Base-by-base conservation (phyloP, 2,329 filamentous ascomycete species). In the Calonectria pteridis region DNA sequence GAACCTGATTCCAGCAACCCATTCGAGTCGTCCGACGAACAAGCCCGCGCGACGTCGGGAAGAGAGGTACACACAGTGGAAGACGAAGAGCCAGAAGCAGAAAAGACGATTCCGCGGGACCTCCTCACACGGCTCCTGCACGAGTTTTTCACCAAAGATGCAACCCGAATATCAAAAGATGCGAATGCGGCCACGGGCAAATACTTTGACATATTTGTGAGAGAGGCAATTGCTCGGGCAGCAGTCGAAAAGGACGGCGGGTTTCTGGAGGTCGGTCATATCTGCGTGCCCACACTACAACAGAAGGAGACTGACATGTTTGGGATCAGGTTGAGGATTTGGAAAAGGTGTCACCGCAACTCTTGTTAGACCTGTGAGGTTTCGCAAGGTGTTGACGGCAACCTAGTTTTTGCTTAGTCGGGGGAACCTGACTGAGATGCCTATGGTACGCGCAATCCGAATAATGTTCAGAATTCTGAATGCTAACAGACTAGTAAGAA, bases 191-290 rank as follows among this genome's bases (percentile, higher is more conserved):
- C 95, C 1, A 90, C 96, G 72, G 93, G 92, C 18, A 95, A 93
- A 85, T 98, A 98, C 83, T 90, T 98, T 84, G 95, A 98, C 84
- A 91, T 96, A 0, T 98, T 98, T 85, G 94, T 98, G 67, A 90
- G 94, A 75, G 96, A 98, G 86, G 95, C 95, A 1, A 92, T 98
- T 82, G 95, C 95, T 20, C 86, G 96, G 81, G 93, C 94, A 49
- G 91, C 92, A 13, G 91, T 92, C 72, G 94, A 95, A 87, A 93
- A 93, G 81, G 87, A 87, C 37, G 88, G 91, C 72, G 92, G 91
- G 5, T 95, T 96, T 81, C 83, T 96, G 43, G 94, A 97, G 90
- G 93, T 95, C 77, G 84, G 90, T 84, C 4, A 28, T 9, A 46
- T 11, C 9, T 29, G 29, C 49, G 11, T 26, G 49, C 26, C 13